A percentile compares a stretch with the other conserved stretches of the same genome.
phyloP scores from a whole-genome alignment of 169 alveolate genomes.

The Miamiensis avidus region DNA sequence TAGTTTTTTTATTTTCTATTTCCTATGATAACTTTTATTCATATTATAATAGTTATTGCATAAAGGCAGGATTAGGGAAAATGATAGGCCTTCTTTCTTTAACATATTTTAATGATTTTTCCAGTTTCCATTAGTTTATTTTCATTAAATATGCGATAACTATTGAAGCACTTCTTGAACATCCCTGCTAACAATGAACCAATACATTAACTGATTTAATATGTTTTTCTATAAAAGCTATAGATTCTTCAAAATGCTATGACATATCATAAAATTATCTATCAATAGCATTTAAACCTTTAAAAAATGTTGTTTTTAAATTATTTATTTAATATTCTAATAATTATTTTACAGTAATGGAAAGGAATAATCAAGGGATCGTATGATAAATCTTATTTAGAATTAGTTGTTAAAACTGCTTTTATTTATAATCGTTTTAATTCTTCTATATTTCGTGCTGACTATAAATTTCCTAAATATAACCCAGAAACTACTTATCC shows the following conservation, averaged over 20 bases:
- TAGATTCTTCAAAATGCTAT: conserved; percentile 1
- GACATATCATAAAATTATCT: background rate
- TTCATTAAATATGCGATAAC: conserved; percentile 31
- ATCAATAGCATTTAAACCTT: too few relatives aligned
- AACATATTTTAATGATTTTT: background rate
- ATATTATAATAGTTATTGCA: background rate
- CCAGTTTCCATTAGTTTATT: background rate
- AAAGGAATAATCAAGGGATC: too few relatives aligned
- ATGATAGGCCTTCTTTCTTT: background rate
- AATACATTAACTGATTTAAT: conserved; percentile 8
- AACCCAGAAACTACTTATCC: too few relatives aligned
- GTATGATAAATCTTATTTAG: too few relatives aligned
- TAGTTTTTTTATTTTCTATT: too few relatives aligned
- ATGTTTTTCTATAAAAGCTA: background rate
- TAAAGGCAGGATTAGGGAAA: background rate
- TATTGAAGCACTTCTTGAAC: conserved; percentile 20
- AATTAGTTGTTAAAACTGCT: too few relatives aligned
- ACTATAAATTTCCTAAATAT: too few relatives aligned
- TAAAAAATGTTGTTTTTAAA: too few relatives aligned
- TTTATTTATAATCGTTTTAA: too few relatives aligned
- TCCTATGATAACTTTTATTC: conserved; percentile 7
- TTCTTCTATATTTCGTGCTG: too few relatives aligned
- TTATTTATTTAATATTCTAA: too few relatives aligned
- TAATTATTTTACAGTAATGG: too few relatives aligned
- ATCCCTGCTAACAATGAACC: conserved; percentile 22